Evolutionary conservation across 148 eudicot genomes (phyloP).

Genomic region (Rhododendron ovatum): DNA sequence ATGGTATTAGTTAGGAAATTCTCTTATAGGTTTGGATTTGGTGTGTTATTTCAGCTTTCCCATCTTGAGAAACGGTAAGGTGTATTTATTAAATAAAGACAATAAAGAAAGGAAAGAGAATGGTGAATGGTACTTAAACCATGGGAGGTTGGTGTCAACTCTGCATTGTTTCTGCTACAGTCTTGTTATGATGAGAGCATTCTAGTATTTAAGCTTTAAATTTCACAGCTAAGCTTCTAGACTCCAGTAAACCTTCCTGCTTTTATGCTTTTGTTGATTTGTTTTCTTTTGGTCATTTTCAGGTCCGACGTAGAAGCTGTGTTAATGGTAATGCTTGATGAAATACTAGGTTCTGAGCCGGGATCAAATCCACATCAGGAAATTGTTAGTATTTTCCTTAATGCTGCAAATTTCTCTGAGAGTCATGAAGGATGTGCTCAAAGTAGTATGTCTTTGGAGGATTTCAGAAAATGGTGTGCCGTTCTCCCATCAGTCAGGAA

Average conservation of each 20-base stretch:
- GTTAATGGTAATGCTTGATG: conserved; percentile 49
- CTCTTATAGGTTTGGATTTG: neutral
- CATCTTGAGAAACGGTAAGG: neutral
- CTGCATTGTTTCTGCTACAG: neutral
- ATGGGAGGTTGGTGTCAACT: neutral
- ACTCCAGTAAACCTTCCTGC: neutral
- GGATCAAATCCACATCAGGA: conserved; percentile 31
- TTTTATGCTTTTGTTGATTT: neutral
- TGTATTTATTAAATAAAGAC: neutral
- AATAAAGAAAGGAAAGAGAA: neutral
- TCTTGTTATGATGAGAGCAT: neutral
- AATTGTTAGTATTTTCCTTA: conserved; percentile 37
- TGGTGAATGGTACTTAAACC: neutral
- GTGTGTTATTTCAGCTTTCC: neutral
- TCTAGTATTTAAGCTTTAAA: neutral
- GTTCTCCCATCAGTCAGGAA: conserved; percentile 71
- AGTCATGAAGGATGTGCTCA: conserved; percentile 38
- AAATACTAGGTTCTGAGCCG: conserved; percentile 47
- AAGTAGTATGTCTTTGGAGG: conserved; percentile 60
- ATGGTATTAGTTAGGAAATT: neutral
- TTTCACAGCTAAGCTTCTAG: neutral
- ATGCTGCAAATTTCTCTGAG: conserved; percentile 50
- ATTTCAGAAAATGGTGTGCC: conserved; percentile 63
- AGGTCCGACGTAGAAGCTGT: conserved; percentile 85
- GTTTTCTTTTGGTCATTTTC: conserved; percentile 22